Evolutionary conservation across 306 rosid species (phyloP), one percentile per base, ranked within the genome.

Genomic region (Datisca glomerata): DNA sequence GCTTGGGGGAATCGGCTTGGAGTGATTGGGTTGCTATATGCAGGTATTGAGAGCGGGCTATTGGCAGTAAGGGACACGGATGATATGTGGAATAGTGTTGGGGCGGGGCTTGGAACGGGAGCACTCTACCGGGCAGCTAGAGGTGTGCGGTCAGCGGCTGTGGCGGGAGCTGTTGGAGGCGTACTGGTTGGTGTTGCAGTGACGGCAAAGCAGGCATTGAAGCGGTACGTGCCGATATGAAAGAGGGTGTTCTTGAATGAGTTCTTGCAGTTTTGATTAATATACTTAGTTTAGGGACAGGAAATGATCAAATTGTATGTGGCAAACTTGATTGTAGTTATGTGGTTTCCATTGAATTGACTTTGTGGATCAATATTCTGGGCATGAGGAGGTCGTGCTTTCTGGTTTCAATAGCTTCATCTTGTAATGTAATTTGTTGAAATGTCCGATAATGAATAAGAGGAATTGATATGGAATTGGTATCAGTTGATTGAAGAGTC

Each of bases 121-220:
- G 93, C 80, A 2, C 33, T 84, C 63, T 89, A 74, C 33, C 70
- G 98, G 0, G 95, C 93, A 3, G 86, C 93, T 43, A 78, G 94
- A 60, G 97, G 97, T 2, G 94, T 89, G 40, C 56, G 97, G 66
- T 89, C 95, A 7, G 74, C 78, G 19, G 77, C 96, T 4, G 95
- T 89, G 23, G 96, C 96, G 0, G 96, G 96, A 1, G 96, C 91
- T 0, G 53, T 86, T 1, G 93, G 96, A 1, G 96, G 93, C 5
- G 78, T 31, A 14, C 22, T 78, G 14, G 93, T 66, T 0, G 98
- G 98, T 6, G 57, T 59, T 2, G 95, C 91, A 0, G 75, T 85
- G 35, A 59, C 80, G 17, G 82, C 63, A 18, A 85, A 78, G 72
- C 93, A 78, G 63, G 85, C 51, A 11, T 17, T 66, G 66, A 86